These are phyloP conservation scores for Phytophthora pluvialis DNA, from an alignment of 352 stramenopile genomes.

Conservation along the genomic window DNA sequence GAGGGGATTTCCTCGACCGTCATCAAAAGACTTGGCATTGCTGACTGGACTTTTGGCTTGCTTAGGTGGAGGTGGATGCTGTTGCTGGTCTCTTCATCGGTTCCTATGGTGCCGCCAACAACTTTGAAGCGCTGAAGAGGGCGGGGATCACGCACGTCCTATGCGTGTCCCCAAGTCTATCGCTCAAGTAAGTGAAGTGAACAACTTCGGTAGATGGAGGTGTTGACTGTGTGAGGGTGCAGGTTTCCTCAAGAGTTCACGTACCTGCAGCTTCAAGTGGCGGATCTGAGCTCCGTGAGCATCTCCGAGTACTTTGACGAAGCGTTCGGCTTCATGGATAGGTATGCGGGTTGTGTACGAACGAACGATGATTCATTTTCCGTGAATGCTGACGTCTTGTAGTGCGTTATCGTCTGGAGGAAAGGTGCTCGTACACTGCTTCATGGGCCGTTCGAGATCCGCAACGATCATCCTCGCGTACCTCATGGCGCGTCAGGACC, in stretches of 20 bases:
- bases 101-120: conserved; percentile 66
- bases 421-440: conserved; percentile 83
- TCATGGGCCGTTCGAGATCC: conserved; percentile 70
- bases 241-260: conserved; percentile 59
- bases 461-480: conserved; percentile 73
- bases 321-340: conserved; percentile 68
- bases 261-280: conserved; percentile 61
- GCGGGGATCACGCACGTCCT: conserved; percentile 66
- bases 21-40: conserved; percentile 6
- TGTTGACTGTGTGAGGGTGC: not conserved
- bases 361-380: not conserved
- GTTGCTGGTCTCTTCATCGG: conserved; percentile 67
- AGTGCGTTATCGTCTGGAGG: conserved; percentile 50
- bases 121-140: conserved; percentile 46
- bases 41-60: not conserved
- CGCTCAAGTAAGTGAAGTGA: conserved; percentile 41
- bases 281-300: conserved; percentile 43
- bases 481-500: conserved; percentile 46
- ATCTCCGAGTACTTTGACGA: conserved; percentile 58
- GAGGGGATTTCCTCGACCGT: not conserved
- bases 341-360: conserved; percentile 26
- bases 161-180: conserved; percentile 52
- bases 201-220: not conserved
- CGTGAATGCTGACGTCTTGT: not conserved
- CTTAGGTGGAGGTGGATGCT: conserved; percentile 31